These are phyloP conservation scores for Fusarium irregulare DNA, from an alignment of 2,329 filamentous ascomycete genomes.

Conservation along the genomic window DNA sequence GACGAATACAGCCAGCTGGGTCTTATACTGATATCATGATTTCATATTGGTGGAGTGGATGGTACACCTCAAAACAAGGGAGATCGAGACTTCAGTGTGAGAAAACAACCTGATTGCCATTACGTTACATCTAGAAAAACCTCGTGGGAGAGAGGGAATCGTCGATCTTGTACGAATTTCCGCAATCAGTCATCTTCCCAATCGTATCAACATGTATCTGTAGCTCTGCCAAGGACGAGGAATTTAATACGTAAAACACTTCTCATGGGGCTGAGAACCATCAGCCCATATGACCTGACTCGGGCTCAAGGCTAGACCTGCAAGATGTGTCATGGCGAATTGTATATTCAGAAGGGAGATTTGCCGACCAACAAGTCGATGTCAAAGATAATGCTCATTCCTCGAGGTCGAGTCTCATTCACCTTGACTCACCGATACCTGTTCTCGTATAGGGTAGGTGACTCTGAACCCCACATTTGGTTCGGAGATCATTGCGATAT, in stretches of 20 bases:
- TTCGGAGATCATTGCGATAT: neutral
- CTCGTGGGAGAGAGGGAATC: neutral
- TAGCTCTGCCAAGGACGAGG: neutral
- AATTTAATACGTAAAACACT: constrained; percentile 3
- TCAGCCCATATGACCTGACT: neutral
- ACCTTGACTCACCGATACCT: constrained; percentile 5
- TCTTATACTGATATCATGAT: neutral
- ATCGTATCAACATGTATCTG: neutral
- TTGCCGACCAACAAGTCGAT: neutral
- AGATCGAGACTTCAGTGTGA: neutral
- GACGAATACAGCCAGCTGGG: neutral
- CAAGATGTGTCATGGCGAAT: neutral
- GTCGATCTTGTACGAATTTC: neutral
- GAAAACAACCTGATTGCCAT: neutral
- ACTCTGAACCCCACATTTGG: neutral
- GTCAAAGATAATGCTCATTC: neutral
- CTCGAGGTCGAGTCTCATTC: neutral
- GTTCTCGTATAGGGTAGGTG: neutral
- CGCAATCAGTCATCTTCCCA: neutral
- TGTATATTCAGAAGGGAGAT: neutral
- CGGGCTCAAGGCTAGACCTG: neutral
- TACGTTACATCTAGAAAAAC: neutral
- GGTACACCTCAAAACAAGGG: neutral
- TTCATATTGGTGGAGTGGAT: neutral
- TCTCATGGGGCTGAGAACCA: neutral